phyloP scores from a whole-genome alignment of 345 rosid genomes.

The Moringa oleifera region DNA sequence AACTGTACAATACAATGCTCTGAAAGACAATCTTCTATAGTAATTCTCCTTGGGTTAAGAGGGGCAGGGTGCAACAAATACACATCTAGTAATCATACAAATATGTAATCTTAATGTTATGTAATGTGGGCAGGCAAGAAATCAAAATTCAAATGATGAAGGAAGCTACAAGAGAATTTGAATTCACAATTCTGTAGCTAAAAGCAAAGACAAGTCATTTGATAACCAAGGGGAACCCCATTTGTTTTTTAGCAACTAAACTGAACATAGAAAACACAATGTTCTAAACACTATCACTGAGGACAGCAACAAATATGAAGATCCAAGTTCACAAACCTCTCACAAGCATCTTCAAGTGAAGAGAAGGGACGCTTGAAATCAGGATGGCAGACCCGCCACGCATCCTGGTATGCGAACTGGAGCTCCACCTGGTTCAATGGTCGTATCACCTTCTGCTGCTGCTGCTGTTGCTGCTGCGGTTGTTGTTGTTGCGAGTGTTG shows the following conservation, averaged over 20 bases:
- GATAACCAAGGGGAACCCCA: not conserved
- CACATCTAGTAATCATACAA: too few relatives aligned
- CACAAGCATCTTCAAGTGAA: conserved; percentile 89
- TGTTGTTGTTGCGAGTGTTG: conserved; percentile 20
- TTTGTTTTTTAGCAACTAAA: not conserved
- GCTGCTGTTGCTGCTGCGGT: conserved; percentile 31
- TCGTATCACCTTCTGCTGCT: conserved; percentile 57
- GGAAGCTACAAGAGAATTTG: too few relatives aligned
- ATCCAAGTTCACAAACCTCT: conserved; percentile 45
- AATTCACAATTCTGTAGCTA: not conserved
- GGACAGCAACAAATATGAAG: not conserved
- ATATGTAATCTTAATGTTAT: too few relatives aligned
- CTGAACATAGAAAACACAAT: not conserved
- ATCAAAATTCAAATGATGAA: not conserved
- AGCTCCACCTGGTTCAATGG: conserved; percentile 74
- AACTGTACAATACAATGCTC: too few relatives aligned
- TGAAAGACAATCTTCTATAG: too few relatives aligned
- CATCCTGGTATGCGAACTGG: conserved; percentile 90
- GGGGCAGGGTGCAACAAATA: too few relatives aligned
- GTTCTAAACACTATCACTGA: not conserved
- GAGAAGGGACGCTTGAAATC: conserved; percentile 81
- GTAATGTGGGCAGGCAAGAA: too few relatives aligned
- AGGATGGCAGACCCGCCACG: conserved; percentile 91
- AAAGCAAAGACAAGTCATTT: not conserved
- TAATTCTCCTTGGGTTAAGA: too few relatives aligned